Percentiles rank a stretch among this genome's conserved stretches.
These are phyloP conservation scores for Senecio squalidus DNA, from an alignment of 140 eudicot genomes.

Conservation along the genomic window DNA sequence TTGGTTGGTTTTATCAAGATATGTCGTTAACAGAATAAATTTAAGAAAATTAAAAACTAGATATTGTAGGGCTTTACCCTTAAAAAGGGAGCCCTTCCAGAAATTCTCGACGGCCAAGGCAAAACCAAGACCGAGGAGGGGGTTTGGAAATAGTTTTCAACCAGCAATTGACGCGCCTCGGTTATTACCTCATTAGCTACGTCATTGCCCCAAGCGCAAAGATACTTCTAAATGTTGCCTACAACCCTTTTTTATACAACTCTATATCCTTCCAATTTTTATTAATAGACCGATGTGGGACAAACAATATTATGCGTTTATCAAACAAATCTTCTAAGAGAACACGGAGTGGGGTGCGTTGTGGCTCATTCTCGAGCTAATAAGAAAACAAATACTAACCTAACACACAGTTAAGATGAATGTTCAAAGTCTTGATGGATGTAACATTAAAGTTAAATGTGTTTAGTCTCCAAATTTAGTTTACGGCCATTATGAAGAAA, in stretches of 20 bases:
- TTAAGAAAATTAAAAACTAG: neutral
- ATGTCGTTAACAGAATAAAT: too few species aligned
- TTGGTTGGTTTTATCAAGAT: too few species aligned
- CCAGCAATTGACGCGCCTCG: conserved; percentile 66
- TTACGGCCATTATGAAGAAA: too few species aligned
- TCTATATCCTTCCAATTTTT: neutral
- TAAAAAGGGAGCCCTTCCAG: conserved; percentile 16
- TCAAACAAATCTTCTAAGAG: too few species aligned
- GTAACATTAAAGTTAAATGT: too few species aligned
- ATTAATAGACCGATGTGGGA: conserved; percentile 12
- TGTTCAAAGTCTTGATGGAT: too few species aligned
- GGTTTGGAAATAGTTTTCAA: conserved; percentile 69
- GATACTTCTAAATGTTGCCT: neutral
- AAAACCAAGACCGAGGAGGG: conserved; percentile 50
- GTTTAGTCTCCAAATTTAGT: too few species aligned
- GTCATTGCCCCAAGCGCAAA: conserved; percentile 75
- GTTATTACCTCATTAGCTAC: conserved; percentile 58
- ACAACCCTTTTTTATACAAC: neutral
- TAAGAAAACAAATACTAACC: too few species aligned
- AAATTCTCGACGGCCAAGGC: conserved; percentile 39
- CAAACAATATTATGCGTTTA: neutral
- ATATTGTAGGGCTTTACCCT: conserved; percentile 19
- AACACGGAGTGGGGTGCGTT: too few species aligned
- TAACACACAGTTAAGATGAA: too few species aligned
- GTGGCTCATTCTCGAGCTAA: too few species aligned